A percentile compares a stretch with the other conserved stretches of the same genome.
These are phyloP conservation scores for Candida nemodendra DNA, from an alignment of 805 yeast genomes.

Conservation along the genomic window DNA sequence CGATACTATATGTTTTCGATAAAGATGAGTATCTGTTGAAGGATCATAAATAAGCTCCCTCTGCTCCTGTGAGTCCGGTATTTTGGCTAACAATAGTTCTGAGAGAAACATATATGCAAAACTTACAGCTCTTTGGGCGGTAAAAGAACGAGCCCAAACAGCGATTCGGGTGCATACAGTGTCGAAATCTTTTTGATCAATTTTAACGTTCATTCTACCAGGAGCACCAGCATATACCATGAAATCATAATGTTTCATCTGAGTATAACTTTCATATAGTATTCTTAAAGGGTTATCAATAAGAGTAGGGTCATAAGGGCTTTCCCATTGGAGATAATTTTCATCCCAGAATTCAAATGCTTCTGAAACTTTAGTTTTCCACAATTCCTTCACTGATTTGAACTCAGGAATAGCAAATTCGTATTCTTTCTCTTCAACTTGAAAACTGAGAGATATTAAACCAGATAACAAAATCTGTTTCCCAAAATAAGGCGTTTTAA, in stretches of 20 bases:
- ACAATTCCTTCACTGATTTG: constrained; percentile 33
- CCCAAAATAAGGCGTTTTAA: constrained; percentile 50
- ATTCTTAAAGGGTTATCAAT: constrained; percentile 57
- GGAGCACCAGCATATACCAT: constrained; percentile 77
- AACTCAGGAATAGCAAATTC: constrained; percentile 42
- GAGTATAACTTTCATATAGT: constrained; percentile 2
- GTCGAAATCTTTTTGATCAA: constrained; percentile 49
- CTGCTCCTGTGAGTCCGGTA: too few relatives aligned
- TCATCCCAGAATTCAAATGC: constrained; percentile 58
- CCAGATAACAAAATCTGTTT: constrained; percentile 60
- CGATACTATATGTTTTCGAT: constrained; percentile 35
- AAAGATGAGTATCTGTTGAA: constrained; percentile 24
- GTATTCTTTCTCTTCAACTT: constrained; percentile 53
- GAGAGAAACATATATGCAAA: constrained; percentile 50
- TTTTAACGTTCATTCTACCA: constrained; percentile 59
- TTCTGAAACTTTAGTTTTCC: constrained; percentile 62
- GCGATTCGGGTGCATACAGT: constrained; percentile 43
- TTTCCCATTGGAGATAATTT: neutral
- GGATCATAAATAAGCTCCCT: constrained; percentile 32
- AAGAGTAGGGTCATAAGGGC: constrained; percentile 2
- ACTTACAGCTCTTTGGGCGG: constrained; percentile 47
- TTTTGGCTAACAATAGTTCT: too few relatives aligned
- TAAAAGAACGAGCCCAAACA: constrained; percentile 42
- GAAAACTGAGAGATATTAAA: constrained; percentile 54
- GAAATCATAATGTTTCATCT: constrained; percentile 63